These are phyloP conservation scores for Priceomyces castillae DNA, from an alignment of 805 yeast species.

Conservation along the genomic window DNA sequence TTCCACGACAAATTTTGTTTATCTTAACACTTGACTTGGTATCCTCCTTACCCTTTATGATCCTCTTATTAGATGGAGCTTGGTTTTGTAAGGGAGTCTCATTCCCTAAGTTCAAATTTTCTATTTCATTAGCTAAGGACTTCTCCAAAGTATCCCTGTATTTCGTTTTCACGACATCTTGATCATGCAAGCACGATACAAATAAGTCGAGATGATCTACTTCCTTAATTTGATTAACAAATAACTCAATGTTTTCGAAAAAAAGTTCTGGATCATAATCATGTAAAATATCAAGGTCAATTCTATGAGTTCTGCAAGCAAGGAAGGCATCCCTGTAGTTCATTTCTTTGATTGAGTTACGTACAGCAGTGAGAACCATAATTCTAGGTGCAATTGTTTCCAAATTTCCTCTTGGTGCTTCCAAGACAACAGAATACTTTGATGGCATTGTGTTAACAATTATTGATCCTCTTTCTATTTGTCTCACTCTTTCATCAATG, in stretches of 20 bases:
- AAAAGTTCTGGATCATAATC: conserved; percentile 81
- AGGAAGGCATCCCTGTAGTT: conserved; percentile 72
- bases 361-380: conserved; percentile 81
- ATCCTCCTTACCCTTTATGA: conserved; percentile 38
- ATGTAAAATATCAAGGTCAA: conserved; percentile 83
- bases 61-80: conserved; percentile 23
- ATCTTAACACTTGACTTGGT: conserved; percentile 53
- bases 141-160: conserved; percentile 63
- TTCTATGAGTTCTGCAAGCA: conserved; percentile 86
- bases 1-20: conserved; percentile 71
- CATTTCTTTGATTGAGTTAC: conserved; percentile 57
- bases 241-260: conserved; percentile 56
- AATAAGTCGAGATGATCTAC: conserved; percentile 83
- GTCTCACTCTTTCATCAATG: conserved; percentile 79
- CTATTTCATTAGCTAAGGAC: conserved; percentile 16
- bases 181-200: conserved; percentile 80
- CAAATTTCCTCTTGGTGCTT: conserved; percentile 94
- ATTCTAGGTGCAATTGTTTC: conserved; percentile 94
- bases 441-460: conserved; percentile 80
- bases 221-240: conserved; percentile 66
- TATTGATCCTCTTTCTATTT: conserved; percentile 89
- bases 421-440: conserved; percentile 75
- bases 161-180: conserved; percentile 78
- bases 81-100: conserved; percentile 19
- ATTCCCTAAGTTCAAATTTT: conserved; percentile 10